Evolutionary conservation across 108 stramenopile species (phyloP), one percentile per base, ranked within the genome.

Genomic region (Epithemia pelagica): DNA sequence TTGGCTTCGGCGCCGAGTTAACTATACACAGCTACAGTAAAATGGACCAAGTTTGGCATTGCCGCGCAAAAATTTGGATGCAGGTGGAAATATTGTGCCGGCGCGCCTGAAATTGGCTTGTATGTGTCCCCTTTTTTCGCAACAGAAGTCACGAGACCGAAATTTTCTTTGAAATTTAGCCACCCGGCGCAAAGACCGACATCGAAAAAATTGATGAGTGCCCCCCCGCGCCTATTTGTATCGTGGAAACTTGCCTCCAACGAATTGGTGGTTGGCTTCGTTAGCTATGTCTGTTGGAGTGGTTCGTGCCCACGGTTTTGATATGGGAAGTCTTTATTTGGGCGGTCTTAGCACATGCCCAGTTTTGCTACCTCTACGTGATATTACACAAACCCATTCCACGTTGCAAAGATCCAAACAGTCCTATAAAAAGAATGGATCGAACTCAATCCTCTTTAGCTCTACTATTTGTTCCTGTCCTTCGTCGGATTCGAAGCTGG

Each of bases 101-200:
- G 37, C 37, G 37, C 37, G 37, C 37, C 37, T 46, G 37, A 46
- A 46, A 46, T 46, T 46, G 37, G 37, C 37, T 46, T 46, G 37
- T 46, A 46, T 46, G 37, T 46, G 37, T 10, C 15, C 37, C 15
- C 37, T 46, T 5, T 46, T 46, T 46, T 46, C 15, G 15, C 37
- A 10, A 46, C 37, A 46, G 15, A 46, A 46, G 37, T 46, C 37
- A 46, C 15, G 37, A n/a, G n/a, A 46, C 37, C 37, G 37, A 46
- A 46, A 10, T 46, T 46, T 46, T 46, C 37, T 46, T 46, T 46
- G 37, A 15, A 46, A 46, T 10, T 46, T 46, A n/a, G 37, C 37
- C 37, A 46, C 37, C 37, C 37, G 37, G 37, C 37, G 37, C 37
- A 46, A 15, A 46, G 10, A 15, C 37, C 37, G 5, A 15, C 15